A percentile compares a stretch with the other conserved stretches of the same genome.
Evolutionary conservation across 2,329 filamentous ascomycete species (phyloP).

Genomic region (Venturia carpophila): DNA sequence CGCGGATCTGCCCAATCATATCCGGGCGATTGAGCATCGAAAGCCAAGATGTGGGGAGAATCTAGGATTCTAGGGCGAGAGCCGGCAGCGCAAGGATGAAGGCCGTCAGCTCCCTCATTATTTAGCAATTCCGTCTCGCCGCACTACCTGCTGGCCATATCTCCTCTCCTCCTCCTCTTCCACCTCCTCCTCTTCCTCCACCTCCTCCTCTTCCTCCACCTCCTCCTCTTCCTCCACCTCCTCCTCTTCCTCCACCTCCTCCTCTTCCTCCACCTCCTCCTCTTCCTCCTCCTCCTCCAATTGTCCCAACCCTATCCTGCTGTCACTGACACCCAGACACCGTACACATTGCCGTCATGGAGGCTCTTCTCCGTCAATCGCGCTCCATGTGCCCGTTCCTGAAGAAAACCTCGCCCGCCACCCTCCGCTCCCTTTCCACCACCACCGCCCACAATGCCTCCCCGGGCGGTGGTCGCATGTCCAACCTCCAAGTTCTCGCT

Average conservation of each 20-base stretch:
- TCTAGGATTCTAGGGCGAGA: background rate
- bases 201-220: background rate
- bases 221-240: too few relatives aligned
- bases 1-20: background rate
- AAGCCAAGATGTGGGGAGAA: background rate
- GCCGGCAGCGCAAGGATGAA: background rate
- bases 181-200: background rate
- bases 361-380: constrained; percentile 88
- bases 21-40: background rate
- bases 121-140: background rate
- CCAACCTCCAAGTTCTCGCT: constrained; percentile 88
- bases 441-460: constrained; percentile 58
- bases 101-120: background rate
- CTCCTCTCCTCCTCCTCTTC: too few relatives aligned
- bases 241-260: too few relatives aligned
- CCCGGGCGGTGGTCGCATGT: constrained; percentile 86
- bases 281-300: too few relatives aligned
- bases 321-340: background rate
- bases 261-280: background rate
- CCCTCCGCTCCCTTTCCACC: constrained; percentile 80
- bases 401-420: constrained; percentile 85
- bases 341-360: constrained; percentile 51
- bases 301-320: background rate
- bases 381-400: constrained; percentile 96
- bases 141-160: background rate